A percentile compares a stretch with the other conserved stretches of the same genome.
phyloP scores from a whole-genome alignment of 2,329 filamentous ascomycete species.

The Phialemonium atrogriseum region DNA sequence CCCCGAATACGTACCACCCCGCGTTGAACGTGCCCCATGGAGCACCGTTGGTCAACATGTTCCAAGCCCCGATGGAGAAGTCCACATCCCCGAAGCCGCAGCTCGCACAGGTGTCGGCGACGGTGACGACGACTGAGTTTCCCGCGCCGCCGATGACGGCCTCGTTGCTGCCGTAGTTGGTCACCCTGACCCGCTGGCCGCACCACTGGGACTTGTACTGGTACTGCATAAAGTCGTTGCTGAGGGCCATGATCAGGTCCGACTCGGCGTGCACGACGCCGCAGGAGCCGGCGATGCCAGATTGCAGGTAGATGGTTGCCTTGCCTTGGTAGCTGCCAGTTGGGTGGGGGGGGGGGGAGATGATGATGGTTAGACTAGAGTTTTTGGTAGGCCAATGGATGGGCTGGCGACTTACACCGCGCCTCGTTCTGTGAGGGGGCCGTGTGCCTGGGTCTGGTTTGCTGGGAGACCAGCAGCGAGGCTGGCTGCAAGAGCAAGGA shows the following conservation, averaged over 20 bases:
- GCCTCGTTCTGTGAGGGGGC: too few species aligned
- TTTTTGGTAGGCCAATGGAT: too few species aligned
- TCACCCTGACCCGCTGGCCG: conserved; percentile 5
- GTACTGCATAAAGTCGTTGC: conserved; percentile 6
- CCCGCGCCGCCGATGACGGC: conserved; percentile 7
- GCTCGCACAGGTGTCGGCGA: conserved; percentile 6
- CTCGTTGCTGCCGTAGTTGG: conserved; percentile 5
- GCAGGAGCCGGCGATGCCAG: too few species aligned
- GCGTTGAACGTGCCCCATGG: conserved; percentile 4
- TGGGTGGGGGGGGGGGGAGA: too few species aligned
- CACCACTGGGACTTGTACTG: conserved; percentile 5
- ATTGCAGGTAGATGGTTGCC: conserved; percentile 6
- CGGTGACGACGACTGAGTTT: conserved; percentile 5
- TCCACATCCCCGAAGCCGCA: conserved; percentile 7
- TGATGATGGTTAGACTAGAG: too few species aligned
- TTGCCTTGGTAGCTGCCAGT: conserved; percentile 2
- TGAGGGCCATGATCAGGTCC: conserved; percentile 5
- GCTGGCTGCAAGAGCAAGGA: too few species aligned
- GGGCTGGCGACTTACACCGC: too few species aligned
- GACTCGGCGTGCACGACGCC: too few species aligned
- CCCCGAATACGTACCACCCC: conserved; percentile 7
- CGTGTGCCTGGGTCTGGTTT: too few species aligned
- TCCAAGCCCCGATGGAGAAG: conserved; percentile 7
- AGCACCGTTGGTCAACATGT: conserved; percentile 5
- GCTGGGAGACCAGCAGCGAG: too few species aligned